A percentile compares a stretch with the other conserved stretches of the same genome.
Evolutionary conservation across 2,329 filamentous ascomycete species (phyloP).

Genomic region (Cladosporium phlei): DNA sequence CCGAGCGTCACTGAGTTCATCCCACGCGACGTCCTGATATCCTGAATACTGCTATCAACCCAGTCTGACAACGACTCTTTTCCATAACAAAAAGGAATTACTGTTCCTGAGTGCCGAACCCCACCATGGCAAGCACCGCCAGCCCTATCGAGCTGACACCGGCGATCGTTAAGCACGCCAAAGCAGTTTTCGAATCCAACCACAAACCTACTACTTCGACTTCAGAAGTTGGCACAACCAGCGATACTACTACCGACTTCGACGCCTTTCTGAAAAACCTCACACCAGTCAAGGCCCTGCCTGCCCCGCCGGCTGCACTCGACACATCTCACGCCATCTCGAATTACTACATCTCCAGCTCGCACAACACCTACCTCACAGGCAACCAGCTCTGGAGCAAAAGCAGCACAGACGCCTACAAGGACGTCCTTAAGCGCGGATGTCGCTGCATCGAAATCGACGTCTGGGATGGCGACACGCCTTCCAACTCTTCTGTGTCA

Average conservation of each 20-base stretch:
- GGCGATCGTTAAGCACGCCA: constrained; percentile 23
- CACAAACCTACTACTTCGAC: constrained; percentile 8
- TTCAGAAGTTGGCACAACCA: neutral
- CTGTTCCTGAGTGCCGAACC: too few species aligned
- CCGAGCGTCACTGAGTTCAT: too few species aligned
- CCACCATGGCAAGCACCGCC: constrained; percentile 4
- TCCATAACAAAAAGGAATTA: too few species aligned
- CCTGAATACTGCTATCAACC: too few species aligned
- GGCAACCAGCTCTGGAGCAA: constrained; percentile 80
- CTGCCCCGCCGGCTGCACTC: constrained; percentile 19
- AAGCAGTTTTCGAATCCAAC: constrained; percentile 19
- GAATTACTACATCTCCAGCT: constrained; percentile 91
- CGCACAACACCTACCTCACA: constrained; percentile 87
- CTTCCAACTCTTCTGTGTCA: constrained; percentile 37
- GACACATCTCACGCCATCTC: constrained; percentile 56
- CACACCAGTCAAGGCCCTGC: constrained; percentile 17
- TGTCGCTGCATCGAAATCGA: constrained; percentile 94
- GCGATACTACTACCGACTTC: constrained; percentile 23
- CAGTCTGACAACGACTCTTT: too few species aligned
- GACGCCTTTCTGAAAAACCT: constrained; percentile 44
- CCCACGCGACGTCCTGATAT: too few species aligned
- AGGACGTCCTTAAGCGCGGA: constrained; percentile 61
- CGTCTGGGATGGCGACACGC: constrained; percentile 74
- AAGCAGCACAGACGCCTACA: constrained; percentile 74
- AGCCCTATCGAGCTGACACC: constrained; percentile 10